These are phyloP conservation scores for Plantago major DNA, from an alignment of 257 asterid species.

Conservation along the genomic window DNA sequence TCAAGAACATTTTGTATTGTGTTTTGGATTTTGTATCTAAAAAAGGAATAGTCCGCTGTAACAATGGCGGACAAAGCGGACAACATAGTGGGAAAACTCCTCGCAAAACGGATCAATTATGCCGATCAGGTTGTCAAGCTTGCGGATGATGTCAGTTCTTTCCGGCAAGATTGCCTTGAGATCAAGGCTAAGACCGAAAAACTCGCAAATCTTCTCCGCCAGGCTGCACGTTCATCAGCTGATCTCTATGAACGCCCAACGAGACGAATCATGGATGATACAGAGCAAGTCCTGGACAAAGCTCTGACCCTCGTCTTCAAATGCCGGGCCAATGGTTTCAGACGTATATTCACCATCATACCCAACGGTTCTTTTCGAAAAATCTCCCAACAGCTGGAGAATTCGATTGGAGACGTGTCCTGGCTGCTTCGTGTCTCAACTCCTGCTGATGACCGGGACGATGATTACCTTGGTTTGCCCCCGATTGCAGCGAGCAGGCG, in stretches of 20 bases:
- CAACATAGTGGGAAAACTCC: constrained; percentile 61
- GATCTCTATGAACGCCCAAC: constrained; percentile 75
- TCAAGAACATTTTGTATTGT: not conserved
- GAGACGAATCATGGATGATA: constrained; percentile 72
- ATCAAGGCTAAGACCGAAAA: constrained; percentile 47
- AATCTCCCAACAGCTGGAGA: constrained; percentile 56
- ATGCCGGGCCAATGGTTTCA: constrained; percentile 57
- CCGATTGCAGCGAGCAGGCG: constrained; percentile 78
- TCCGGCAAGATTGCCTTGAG: constrained; percentile 51
- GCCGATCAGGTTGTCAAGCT: constrained; percentile 57
- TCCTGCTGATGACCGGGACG: constrained; percentile 62
- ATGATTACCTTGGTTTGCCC: constrained; percentile 57
- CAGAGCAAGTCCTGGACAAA: constrained; percentile 58
- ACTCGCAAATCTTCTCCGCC: constrained; percentile 55
- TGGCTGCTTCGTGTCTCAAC: constrained; percentile 78
- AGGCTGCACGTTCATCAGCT: constrained; percentile 59
- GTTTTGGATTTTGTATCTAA: not conserved
- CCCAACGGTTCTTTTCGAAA: constrained; percentile 52
- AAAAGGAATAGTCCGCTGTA: constrained; percentile 40
- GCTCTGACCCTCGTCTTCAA: constrained; percentile 57
- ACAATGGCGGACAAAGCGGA: constrained; percentile 72
- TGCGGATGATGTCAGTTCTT: constrained; percentile 44
- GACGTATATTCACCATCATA: constrained; percentile 59
- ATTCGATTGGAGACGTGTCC: constrained; percentile 66
- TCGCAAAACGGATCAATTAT: constrained; percentile 52